phyloP scores from a whole-genome alignment of 768 basidiomycete genomes.

The Holtermannia corniformis region DNA sequence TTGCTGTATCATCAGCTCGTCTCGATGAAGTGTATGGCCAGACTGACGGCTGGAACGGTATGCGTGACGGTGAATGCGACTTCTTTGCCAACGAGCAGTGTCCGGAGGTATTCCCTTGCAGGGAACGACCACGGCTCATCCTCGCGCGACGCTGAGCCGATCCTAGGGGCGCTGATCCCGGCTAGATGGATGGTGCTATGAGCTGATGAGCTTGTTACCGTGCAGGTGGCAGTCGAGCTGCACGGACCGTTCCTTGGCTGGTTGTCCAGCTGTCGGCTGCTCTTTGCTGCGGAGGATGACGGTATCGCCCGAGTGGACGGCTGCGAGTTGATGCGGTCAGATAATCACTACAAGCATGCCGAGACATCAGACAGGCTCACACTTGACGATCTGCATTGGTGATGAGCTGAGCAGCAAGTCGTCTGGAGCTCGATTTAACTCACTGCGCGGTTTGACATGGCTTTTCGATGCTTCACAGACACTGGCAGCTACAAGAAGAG shows the following conservation, averaged over 20 bases:
- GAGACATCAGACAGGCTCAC: no score
- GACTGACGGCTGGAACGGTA: slow-evolving; percentile 45
- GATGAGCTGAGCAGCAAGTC: not conserved
- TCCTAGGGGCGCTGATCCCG: slow-evolving; percentile 71
- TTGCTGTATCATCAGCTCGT: not conserved
- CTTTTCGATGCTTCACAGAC: no score
- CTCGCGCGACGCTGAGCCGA: slow-evolving; percentile 70
- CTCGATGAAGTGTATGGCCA: not conserved
- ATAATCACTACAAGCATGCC: not conserved
- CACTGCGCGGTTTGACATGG: slow-evolving; percentile 36
- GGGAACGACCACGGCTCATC: slow-evolving; percentile 96
- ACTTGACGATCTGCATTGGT: slow-evolving; percentile 31
- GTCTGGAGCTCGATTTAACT: slow-evolving; percentile 4
- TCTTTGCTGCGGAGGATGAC: slow-evolving; percentile 60
- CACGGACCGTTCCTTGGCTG: slow-evolving; percentile 74
- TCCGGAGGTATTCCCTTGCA: slow-evolving; percentile 81
- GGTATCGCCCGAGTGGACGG: slow-evolving; percentile 83
- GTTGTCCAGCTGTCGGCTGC: slow-evolving; percentile 68
- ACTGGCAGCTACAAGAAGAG: no score
- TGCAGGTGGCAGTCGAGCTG: not conserved
- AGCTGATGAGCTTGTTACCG: not conserved
- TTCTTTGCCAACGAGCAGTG: slow-evolving; percentile 79
- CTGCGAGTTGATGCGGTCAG: slow-evolving; percentile 43
- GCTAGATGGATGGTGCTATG: slow-evolving; percentile 80
- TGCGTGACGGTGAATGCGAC: slow-evolving; percentile 74